phyloP scores from a whole-genome alignment of 495 filamentous ascomycete genomes.

The Cladorrhinum samala region DNA sequence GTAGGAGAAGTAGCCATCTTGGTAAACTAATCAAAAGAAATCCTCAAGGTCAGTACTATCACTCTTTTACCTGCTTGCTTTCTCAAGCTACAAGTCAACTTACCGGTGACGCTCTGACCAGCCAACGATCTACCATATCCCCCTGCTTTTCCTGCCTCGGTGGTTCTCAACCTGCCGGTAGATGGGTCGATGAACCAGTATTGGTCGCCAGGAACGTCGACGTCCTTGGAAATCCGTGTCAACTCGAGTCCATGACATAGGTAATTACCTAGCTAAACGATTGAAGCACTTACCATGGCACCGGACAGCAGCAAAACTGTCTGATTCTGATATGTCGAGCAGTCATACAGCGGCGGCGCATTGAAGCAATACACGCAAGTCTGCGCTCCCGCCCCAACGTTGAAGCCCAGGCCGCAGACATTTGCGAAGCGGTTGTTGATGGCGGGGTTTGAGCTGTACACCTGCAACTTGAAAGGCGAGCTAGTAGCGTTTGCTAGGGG shows the following conservation, averaged over 20 bases:
- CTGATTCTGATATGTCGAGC: background rate
- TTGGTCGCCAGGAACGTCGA: background rate
- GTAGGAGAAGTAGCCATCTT: background rate
- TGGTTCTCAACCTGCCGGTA: background rate
- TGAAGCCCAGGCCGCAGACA: background rate
- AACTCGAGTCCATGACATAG: background rate
- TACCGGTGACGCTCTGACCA: background rate
- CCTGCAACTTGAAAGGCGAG: background rate
- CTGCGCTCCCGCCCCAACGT: background rate
- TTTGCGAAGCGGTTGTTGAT: background rate
- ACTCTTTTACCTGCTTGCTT: background rate
- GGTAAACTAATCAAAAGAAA: background rate
- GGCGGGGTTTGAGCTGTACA: background rate
- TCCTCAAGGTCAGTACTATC: background rate
- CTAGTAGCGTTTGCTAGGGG: background rate
- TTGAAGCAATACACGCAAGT: background rate
- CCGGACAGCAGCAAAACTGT: background rate
- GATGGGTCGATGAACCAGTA: conserved; percentile 1
- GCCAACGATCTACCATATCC: background rate
- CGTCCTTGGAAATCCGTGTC: background rate
- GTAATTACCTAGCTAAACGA: too few species aligned
- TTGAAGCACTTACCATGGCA: background rate
- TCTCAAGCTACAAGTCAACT: background rate
- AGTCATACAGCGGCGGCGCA: background rate
- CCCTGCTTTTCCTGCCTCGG: background rate